Base-by-base conservation (phyloP, 31 red algal genomes). In the Asparagopsis taxiformis region DNA sequence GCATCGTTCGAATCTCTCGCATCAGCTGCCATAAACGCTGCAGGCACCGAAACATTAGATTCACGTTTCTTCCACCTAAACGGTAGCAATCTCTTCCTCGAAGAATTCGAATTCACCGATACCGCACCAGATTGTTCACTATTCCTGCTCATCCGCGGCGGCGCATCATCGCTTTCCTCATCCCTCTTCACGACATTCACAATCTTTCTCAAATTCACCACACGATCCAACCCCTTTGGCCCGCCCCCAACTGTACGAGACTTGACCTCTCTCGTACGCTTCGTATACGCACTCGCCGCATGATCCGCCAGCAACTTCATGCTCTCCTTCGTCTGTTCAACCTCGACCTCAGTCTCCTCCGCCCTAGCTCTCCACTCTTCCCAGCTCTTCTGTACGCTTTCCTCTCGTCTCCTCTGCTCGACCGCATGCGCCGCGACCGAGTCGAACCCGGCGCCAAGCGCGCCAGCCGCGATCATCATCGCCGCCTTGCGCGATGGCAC, bases 191-290 rank as follows among this genome's bases (percentile, higher is more conserved):
- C 16, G 2, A 34, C 33, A 26, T 36, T 38, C 0, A 64, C 49
- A 28, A 32, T 48, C 68, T 43, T 71, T 23, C 38, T 22, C 56
- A 52, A 20, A 44, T 58, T 67, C 48, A 52, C 44, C 52, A 83
- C 38, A 31, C 55, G 29, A 26, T 62, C 68, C 38, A 64, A 20
- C 11, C 37, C 49, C 56, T 72, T 63, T 4, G 54, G 44, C 41
- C 51, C 33, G 10, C 81, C 61, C 4, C 28, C 48, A 8, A 35
- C 51, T 26, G 70, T 44, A 8, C 55, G 34, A 0, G 70, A 65
- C 81, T 85, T 85, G n/a, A 85, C 32, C 39, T 85, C 70, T 58
- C 62, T 41, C n/a, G 81, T 85, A 49, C 81, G 58, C 51, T 74
- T 75, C 0, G 69, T 37, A 55, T 77, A 88, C 43, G 62, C 73